Evolutionary conservation across 2,329 filamentous ascomycete genomes (phyloP), one percentile per base, ranked within the genome.

Genomic region (Cladosporium oxysporum): DNA sequence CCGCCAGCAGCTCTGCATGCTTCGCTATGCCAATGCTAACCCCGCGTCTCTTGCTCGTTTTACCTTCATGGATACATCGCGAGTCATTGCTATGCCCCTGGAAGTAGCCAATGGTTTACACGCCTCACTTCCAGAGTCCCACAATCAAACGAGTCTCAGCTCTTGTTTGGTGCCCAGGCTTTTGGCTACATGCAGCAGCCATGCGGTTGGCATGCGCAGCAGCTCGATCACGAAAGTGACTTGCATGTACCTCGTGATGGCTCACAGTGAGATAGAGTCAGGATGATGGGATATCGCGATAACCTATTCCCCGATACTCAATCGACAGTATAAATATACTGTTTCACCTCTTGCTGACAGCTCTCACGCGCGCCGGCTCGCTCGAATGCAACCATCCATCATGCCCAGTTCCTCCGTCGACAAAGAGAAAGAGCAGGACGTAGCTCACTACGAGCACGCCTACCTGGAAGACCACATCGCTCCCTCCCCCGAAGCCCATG

Each of bases 191-290:
- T 41, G 60, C 44, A n/a, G 28, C 10, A 29, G 33, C 60, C 60
- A 62, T 41, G 60, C 60, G 60, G 33, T 62, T 55, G 49, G 60
- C 60, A 62, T 55, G 60, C 60, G 11, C n/a, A 55, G 16, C 21
- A 35, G 35, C 49, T 16, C 23, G 60, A 62, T 62, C 49, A n/a
- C 23, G 5, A 7, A 37, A 33, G 6, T 28, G 16, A 60, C 8
- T 49, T 53, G 53, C 60, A 37, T 55, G 60, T 53, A 55, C 31
- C 60, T 62, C 60, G 59, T 52, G 60, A 62, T 53, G 41, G n/a
- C 41, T 21, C 41, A n/a, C 41, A 47, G 41, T 47, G 7, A 47
- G 41, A 47, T 18, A n/a, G 41, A 37, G n/a, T 11, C n/a, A n/a
- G 3, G 41, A 5, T 21, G n/a, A 47, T 47, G 41, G 41, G 5